A percentile compares a stretch with the other conserved stretches of the same genome.
phyloP scores from a whole-genome alignment of 306 rosid species.

The Dryas alaskensis region DNA sequence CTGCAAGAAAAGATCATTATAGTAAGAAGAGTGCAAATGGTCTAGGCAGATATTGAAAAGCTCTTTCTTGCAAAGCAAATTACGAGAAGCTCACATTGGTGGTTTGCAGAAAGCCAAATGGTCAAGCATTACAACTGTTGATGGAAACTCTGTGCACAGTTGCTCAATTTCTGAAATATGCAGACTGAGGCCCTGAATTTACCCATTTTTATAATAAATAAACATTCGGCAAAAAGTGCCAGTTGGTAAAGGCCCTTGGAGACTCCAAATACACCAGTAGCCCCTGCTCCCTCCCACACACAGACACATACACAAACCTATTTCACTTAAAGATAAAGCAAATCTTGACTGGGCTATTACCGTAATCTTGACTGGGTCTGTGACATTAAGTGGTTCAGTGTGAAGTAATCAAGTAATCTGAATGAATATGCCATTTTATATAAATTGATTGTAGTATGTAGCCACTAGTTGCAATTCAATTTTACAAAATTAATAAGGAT shows the following conservation, averaged over 20 bases:
- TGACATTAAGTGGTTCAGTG: too few relatives aligned
- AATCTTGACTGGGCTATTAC: too few relatives aligned
- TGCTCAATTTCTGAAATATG: slow-evolving; percentile 83
- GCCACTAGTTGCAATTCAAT: neutral
- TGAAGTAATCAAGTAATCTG: neutral
- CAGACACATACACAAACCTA: neutral
- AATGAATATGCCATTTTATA: neutral
- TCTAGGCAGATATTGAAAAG: neutral
- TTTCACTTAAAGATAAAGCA: too few relatives aligned
- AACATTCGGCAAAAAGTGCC: neutral
- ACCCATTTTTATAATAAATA: slow-evolving; percentile 12
- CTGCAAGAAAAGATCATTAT: slow-evolving; percentile 44
- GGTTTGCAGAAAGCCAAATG: slow-evolving; percentile 90
- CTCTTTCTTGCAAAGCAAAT: slow-evolving; percentile 4
- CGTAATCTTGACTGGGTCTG: too few relatives aligned
- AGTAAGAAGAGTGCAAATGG: neutral
- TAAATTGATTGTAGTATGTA: neutral
- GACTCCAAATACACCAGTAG: neutral
- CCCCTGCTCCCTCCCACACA: neutral
- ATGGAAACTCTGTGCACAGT: slow-evolving; percentile 78
- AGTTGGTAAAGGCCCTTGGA: neutral
- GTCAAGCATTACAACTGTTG: slow-evolving; percentile 72
- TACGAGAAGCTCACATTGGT: slow-evolving; percentile 50
- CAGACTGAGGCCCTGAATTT: slow-evolving; percentile 63
- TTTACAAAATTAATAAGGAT: neutral